A percentile compares a stretch with the other conserved stretches of the same genome.
Evolutionary conservation across 257 asterid species (phyloP).

Genomic region (Forsythia suspensa): DNA sequence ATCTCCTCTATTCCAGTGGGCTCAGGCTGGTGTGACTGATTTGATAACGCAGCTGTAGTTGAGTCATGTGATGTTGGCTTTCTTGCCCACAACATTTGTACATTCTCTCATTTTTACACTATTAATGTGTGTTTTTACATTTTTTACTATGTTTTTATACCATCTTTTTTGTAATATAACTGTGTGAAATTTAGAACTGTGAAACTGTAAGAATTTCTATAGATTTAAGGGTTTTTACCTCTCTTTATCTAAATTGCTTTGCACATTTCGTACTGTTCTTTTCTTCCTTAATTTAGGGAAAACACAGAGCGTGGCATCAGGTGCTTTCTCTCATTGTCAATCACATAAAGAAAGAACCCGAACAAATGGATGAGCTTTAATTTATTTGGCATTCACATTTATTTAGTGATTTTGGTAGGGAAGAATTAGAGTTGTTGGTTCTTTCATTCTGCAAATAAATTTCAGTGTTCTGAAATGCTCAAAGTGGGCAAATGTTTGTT

Average conservation of each 20-base stretch:
- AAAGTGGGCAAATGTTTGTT: constrained; percentile 37
- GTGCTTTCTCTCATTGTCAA: constrained; percentile 7
- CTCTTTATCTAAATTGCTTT: constrained; percentile 17
- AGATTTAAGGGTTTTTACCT: constrained; percentile 16
- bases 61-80: constrained; percentile 56
- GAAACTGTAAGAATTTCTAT: neutral
- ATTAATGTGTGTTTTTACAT: constrained; percentile 1
- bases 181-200: constrained; percentile 15
- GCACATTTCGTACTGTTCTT: neutral
- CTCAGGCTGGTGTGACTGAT: constrained; percentile 54
- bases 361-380: constrained; percentile 20
- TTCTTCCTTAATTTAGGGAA: constrained; percentile 27
- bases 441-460: constrained; percentile 27
- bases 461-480: constrained; percentile 25
- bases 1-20: constrained; percentile 62
- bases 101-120: constrained; percentile 36
- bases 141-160: neutral
- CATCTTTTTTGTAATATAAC: constrained; percentile 1
- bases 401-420: constrained; percentile 12
- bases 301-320: constrained; percentile 16
- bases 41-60: constrained; percentile 44
- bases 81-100: constrained; percentile 35
- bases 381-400: constrained; percentile 10
- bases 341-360: constrained; percentile 5
- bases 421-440: constrained; percentile 12